Evolutionary conservation across 2,329 filamentous ascomycete species (phyloP).

Genomic region (Apiospora malaysiana): DNA sequence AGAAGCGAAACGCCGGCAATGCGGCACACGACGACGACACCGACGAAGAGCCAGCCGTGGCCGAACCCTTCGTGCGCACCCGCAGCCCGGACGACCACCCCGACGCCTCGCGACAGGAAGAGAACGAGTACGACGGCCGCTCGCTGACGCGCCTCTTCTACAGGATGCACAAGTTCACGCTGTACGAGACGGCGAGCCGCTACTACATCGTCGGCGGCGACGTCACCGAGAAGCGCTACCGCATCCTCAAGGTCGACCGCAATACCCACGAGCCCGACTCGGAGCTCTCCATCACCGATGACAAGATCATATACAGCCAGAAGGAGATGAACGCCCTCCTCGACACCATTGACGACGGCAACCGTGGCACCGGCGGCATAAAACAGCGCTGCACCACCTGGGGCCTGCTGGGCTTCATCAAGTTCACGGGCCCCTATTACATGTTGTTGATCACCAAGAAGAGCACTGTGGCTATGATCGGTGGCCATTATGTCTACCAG

Average conservation of each 20-base stretch:
- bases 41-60: conserved; percentile 63
- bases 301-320: conserved; percentile 92
- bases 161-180: conserved; percentile 94
- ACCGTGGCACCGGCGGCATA: conserved; percentile 87
- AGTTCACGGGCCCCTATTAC: conserved; percentile 94
- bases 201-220: conserved; percentile 97
- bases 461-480: conserved; percentile 93
- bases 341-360: conserved; percentile 93
- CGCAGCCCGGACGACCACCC: conserved; percentile 56
- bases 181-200: conserved; percentile 92
- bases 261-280: conserved; percentile 79
- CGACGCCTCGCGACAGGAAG: conserved; percentile 24
- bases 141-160: conserved; percentile 48
- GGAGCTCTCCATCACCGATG: conserved; percentile 85
- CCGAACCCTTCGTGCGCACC: conserved; percentile 62
- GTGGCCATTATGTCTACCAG: conserved; percentile 95
- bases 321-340: conserved; percentile 93
- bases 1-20: conserved; percentile 30
- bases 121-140: conserved; percentile 32
- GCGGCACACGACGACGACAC: conserved; percentile 53
- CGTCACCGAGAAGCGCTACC: conserved; percentile 84
- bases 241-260: conserved; percentile 93
- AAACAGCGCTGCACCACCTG: conserved; percentile 89
- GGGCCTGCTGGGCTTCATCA: conserved; percentile 93
- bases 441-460: conserved; percentile 97